A percentile compares a stretch with the other conserved stretches of the same genome.
phyloP scores from a whole-genome alignment of 1,284 basidiomycete genomes.

The Cutaneotrichosporon dermatis region DNA sequence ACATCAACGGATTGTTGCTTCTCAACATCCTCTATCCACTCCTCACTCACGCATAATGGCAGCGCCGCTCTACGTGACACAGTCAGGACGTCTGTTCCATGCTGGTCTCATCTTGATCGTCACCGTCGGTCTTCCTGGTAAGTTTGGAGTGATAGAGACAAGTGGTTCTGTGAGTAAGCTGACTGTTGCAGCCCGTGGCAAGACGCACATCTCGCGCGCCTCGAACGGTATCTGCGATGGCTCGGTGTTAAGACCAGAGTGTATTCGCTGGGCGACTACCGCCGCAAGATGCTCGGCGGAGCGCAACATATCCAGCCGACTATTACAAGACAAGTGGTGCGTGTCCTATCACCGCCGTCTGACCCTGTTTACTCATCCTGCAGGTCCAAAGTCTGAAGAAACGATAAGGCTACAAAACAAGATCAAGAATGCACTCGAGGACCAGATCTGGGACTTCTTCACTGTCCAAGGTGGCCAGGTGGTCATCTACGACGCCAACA shows the following conservation, averaged over 20 bases:
- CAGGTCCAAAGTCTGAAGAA: conserved; percentile 50
- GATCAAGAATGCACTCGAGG: conserved; percentile 76
- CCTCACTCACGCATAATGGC: conserved; percentile 57
- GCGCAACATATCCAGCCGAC: conserved; percentile 78
- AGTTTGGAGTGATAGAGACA: conserved; percentile 10
- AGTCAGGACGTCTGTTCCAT: conserved; percentile 72
- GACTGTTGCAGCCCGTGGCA: conserved; percentile 64
- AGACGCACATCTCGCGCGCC: conserved; percentile 94
- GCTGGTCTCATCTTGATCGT: conserved; percentile 91
- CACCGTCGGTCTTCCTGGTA: conserved; percentile 77
- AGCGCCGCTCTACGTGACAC: conserved; percentile 77
- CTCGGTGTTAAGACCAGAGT: conserved; percentile 94
- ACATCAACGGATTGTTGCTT: no score
- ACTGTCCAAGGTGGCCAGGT: conserved; percentile 74
- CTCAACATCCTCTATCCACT: not conserved
- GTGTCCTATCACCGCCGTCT: no score
- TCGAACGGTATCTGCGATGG: conserved; percentile 96
- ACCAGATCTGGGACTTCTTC: conserved; percentile 86
- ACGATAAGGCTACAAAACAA: conserved; percentile 70
- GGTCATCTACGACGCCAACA: conserved; percentile 99
- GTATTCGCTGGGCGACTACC: conserved; percentile 89
- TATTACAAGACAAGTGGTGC: conserved; percentile 72
- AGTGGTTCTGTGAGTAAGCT: no score
- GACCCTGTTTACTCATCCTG: not conserved
- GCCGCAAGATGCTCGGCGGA: conserved; percentile 81